Evolutionary conservation across 2,329 filamentous ascomycete genomes (phyloP), one percentile per base, ranked within the genome.

Genomic region (Myriosclerotinia duriaeana): DNA sequence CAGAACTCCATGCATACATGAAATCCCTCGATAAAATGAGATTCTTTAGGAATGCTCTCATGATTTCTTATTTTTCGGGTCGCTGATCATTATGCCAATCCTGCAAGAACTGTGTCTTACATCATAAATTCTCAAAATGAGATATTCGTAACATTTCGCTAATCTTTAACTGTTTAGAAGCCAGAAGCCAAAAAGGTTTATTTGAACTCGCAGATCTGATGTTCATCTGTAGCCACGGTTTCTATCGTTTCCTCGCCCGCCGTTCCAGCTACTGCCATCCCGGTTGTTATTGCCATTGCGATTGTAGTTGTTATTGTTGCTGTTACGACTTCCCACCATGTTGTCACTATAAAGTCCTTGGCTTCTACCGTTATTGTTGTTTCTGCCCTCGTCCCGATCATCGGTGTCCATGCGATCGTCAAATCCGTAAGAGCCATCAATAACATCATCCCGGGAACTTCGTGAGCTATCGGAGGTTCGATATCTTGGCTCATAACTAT

Each of bases 341-440:
- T 61, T 71, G 55, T 77, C 76, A 54, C 76, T 77, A 58, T 77
- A 77, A 6, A 77, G 69, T 15, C 71, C 70, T 59, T 69, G 63
- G 4, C 64, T 62, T 36, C 65, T 67, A 17, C 44, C n/a, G n/a
- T 63, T 55, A 2, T 65, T 66, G 36, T 53, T 53, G 40, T 69
- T 53, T 30, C 59, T 53, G 20, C 69, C 52, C 11, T 67, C 67
- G 17, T 74, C 67, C 17, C 58, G 60, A 40, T 75, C 72, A 64
- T 77, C 73, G 0, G 71, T 75, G 4, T 77, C 76, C 75, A 77
- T 77, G 7, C 71, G 70, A 64, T 77, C 74, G 5, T 74, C 73
- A 64, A 77, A 77, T 15, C 76, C 76, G 62, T 77, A 76, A 52
- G 75, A 72, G 5, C 76, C 76, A 69, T 77, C 76, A 48, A 74